phyloP scores from a whole-genome alignment of 2,329 filamentous ascomycete species.

The Tolypocladium ovalisporum region DNA sequence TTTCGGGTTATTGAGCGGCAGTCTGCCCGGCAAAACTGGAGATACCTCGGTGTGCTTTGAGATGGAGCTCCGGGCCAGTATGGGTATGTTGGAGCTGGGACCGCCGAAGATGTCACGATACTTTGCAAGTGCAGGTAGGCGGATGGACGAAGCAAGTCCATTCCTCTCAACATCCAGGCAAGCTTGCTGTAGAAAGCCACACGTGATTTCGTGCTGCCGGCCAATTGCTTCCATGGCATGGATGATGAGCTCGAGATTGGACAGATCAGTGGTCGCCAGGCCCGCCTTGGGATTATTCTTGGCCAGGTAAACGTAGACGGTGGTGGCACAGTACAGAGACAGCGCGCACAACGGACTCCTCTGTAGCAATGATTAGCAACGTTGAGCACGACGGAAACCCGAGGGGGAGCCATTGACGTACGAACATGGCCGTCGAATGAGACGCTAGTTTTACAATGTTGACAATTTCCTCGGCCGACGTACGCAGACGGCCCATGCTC shows the following conservation, averaged over 20 bases:
- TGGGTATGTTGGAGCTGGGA: slow-evolving; percentile 29
- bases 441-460: slow-evolving; percentile 72
- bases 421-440: slow-evolving; percentile 55
- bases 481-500: slow-evolving; percentile 62
- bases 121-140: slow-evolving; percentile 22
- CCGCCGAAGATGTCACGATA: slow-evolving; percentile 18
- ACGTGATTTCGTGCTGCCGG: slow-evolving; percentile 62
- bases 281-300: slow-evolving; percentile 53
- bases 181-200: slow-evolving; percentile 75
- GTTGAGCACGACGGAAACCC: not conserved
- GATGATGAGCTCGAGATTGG: slow-evolving; percentile 63
- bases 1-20: slow-evolving; percentile 23
- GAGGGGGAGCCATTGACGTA: slow-evolving; percentile 30
- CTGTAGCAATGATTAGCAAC: slow-evolving; percentile 8
- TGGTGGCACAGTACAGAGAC: slow-evolving; percentile 73
- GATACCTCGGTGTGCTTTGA: slow-evolving; percentile 28
- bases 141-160: slow-evolving; percentile 23
- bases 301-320: slow-evolving; percentile 73
- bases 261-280: slow-evolving; percentile 34
- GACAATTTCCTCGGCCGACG: slow-evolving; percentile 75
- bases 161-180: slow-evolving; percentile 65
- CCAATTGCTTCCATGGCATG: slow-evolving; percentile 69
- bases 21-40: slow-evolving; percentile 31
- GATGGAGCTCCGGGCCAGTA: slow-evolving; percentile 34
- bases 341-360: slow-evolving; percentile 43